Evolutionary conservation across 2,329 filamentous ascomycete species (phyloP).

Genomic region (Fusarium stilboides): DNA sequence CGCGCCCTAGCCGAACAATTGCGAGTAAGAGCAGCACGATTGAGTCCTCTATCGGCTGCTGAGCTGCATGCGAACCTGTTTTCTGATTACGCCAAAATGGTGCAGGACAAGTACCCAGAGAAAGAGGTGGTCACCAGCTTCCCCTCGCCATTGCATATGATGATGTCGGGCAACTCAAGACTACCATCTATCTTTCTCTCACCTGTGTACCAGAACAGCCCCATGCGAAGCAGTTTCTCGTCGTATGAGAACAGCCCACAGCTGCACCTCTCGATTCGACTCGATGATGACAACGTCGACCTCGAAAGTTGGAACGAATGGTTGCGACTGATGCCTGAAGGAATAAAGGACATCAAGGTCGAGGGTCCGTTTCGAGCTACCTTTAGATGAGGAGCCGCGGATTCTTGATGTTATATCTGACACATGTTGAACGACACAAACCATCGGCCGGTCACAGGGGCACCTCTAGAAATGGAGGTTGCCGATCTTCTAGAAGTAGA

Average conservation of each 20-base stretch:
- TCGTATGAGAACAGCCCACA: slow-evolving; percentile 63
- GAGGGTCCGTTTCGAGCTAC: slow-evolving; percentile 63
- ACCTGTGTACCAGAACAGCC: slow-evolving; percentile 62
- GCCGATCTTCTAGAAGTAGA: slow-evolving; percentile 17
- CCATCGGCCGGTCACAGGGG: slow-evolving; percentile 1
- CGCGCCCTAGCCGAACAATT: slow-evolving; percentile 66
- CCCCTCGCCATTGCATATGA: slow-evolving; percentile 69
- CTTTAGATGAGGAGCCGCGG: slow-evolving; percentile 42
- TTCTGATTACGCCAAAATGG: slow-evolving; percentile 66
- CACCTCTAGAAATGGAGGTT: slow-evolving; percentile 30
- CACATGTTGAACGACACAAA: slow-evolving; percentile 16
- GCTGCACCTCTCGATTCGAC: slow-evolving; percentile 65
- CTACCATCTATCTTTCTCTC: slow-evolving; percentile 71
- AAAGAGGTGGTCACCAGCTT: slow-evolving; percentile 64
- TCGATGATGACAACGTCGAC: slow-evolving; percentile 67
- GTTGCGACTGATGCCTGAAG: slow-evolving; percentile 71
- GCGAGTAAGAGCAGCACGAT: slow-evolving; percentile 62
- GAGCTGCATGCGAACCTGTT: slow-evolving; percentile 70
- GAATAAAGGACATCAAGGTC: slow-evolving; percentile 69
- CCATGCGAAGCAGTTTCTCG: slow-evolving; percentile 57
- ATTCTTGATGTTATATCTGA: background rate
- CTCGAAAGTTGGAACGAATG: slow-evolving; percentile 71
- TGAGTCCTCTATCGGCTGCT: slow-evolving; percentile 64
- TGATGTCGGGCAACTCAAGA: slow-evolving; percentile 67
- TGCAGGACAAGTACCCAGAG: slow-evolving; percentile 65